Percentiles rank a stretch among this genome's conserved stretches.
Conservation (phyloP, 2,329 filamentous ascomycete genomes). For the Teratosphaeria zuluensis region DNA sequence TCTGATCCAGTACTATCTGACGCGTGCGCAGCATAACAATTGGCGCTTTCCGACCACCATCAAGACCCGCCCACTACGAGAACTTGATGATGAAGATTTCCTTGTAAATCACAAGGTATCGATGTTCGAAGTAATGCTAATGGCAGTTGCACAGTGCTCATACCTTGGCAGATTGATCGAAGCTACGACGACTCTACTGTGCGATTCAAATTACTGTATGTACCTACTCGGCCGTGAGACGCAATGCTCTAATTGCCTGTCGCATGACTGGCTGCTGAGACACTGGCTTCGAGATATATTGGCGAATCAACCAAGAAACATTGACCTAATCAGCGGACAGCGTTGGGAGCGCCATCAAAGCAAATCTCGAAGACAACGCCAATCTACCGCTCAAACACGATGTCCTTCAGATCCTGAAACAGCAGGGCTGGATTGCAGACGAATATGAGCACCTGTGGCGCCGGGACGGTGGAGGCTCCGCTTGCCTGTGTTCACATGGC, state of each 20-base stretch:
- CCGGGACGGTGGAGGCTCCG: slow-evolving; percentile 24
- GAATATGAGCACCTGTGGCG: slow-evolving; percentile 26
- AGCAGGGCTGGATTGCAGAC: slow-evolving; percentile 24
- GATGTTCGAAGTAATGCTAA: background rate
- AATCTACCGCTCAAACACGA: slow-evolving; percentile 19
- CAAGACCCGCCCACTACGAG: slow-evolving; percentile 20
- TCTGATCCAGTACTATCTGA: background rate
- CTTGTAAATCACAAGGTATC: slow-evolving; percentile 23
- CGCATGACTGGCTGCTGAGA: background rate
- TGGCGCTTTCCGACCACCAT: slow-evolving; percentile 22
- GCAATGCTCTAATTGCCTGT: background rate
- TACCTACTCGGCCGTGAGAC: background rate
- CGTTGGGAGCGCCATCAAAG: slow-evolving; percentile 17
- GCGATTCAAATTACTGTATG: slow-evolving; percentile 25
- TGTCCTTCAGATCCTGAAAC: slow-evolving; percentile 14
- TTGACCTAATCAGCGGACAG: slow-evolving; percentile 2
- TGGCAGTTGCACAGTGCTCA: background rate
- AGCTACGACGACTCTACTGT: slow-evolving; percentile 27
- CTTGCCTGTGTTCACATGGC: slow-evolving; percentile 20
- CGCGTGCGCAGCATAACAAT: slow-evolving; percentile 16
- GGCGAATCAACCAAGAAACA: background rate
- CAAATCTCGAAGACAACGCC: slow-evolving; percentile 20
- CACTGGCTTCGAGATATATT: too few species aligned
- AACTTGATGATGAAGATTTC: slow-evolving; percentile 25
- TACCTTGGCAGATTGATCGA: slow-evolving; percentile 18